Percentiles rank a stretch among this genome's conserved stretches.
phyloP scores from a whole-genome alignment of 495 filamentous ascomycete species.

The Parmelia sp. region DNA sequence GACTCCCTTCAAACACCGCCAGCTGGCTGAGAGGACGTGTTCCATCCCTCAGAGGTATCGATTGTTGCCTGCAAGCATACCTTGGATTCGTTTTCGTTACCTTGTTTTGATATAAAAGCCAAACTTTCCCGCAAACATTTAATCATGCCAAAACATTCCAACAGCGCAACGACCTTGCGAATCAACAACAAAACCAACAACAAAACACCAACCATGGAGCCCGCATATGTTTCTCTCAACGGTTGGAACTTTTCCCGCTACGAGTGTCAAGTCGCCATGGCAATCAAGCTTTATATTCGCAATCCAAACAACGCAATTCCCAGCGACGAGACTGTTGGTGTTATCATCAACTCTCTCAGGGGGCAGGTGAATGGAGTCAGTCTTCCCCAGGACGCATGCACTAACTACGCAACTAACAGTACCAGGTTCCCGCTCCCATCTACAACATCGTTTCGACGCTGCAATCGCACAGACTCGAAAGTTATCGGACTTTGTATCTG shows the following conservation, averaged over 20 bases:
- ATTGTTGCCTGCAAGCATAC: too few relatives aligned
- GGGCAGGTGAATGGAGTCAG: constrained; percentile 8
- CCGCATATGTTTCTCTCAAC: constrained; percentile 3
- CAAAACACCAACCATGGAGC: not conserved
- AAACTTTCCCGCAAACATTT: not conserved
- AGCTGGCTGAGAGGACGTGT: not conserved
- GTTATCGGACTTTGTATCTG: not conserved
- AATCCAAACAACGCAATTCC: not conserved
- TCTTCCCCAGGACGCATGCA: not conserved
- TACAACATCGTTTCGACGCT: not conserved
- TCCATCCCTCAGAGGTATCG: too few relatives aligned
- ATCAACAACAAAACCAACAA: constrained; percentile 2
- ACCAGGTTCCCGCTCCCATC: not conserved
- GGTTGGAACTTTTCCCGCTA: constrained; percentile 6
- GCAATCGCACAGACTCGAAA: constrained; percentile 1
- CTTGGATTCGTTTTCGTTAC: too few relatives aligned
- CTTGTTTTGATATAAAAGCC: not conserved
- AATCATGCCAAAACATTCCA: not conserved
- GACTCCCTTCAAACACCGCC: not conserved
- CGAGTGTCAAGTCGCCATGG: constrained; percentile 9
- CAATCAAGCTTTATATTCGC: constrained; percentile 10
- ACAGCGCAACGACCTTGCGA: not conserved
- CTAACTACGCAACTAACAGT: not conserved
- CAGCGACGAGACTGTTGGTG: constrained; percentile 13
- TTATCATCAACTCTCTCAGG: constrained; percentile 8